Conservation (phyloP, 495 filamentous ascomycete species). For the Aspergillus wentii region DNA sequence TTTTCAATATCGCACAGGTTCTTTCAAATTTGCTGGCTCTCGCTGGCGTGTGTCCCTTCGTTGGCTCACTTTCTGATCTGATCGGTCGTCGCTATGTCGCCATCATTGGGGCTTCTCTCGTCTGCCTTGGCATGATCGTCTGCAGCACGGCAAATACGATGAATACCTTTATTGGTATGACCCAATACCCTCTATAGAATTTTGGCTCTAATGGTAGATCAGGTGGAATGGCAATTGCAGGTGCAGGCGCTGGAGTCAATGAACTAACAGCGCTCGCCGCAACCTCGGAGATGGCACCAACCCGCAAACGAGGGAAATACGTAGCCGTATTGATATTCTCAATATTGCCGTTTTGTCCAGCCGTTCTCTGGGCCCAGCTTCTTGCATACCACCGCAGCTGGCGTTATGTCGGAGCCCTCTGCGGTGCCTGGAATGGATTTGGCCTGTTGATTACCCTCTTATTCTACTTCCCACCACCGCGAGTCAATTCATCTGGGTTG, state of each 20-base stretch:
- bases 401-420: slow-evolving; percentile 61
- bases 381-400: slow-evolving; percentile 56
- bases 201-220: slow-evolving; percentile 12
- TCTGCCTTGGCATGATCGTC: slow-evolving; percentile 64
- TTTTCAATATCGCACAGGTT: slow-evolving; percentile 23
- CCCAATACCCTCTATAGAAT: slow-evolving; percentile 3
- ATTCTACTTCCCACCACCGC: slow-evolving; percentile 65
- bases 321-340: slow-evolving; percentile 63
- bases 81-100: slow-evolving; percentile 65
- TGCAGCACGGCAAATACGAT: slow-evolving; percentile 59
- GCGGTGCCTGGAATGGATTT: slow-evolving; percentile 55
- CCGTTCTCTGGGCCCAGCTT: slow-evolving; percentile 65
- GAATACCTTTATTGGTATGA: slow-evolving; percentile 64
- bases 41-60: slow-evolving; percentile 67
- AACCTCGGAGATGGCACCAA: slow-evolving; percentile 65
- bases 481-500: slow-evolving; percentile 48
- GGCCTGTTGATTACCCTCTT: slow-evolving; percentile 55
- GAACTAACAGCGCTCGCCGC: slow-evolving; percentile 66
- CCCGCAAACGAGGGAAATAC: slow-evolving; percentile 62
- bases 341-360: slow-evolving; percentile 63
- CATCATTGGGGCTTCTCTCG: slow-evolving; percentile 50
- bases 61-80: slow-evolving; percentile 66
- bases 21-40: slow-evolving; percentile 63
- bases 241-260: slow-evolving; percentile 58
- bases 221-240: slow-evolving; percentile 60